phyloP scores from a whole-genome alignment of 2,329 filamentous ascomycete genomes.

The Graphiopsis chlorocephala region DNA sequence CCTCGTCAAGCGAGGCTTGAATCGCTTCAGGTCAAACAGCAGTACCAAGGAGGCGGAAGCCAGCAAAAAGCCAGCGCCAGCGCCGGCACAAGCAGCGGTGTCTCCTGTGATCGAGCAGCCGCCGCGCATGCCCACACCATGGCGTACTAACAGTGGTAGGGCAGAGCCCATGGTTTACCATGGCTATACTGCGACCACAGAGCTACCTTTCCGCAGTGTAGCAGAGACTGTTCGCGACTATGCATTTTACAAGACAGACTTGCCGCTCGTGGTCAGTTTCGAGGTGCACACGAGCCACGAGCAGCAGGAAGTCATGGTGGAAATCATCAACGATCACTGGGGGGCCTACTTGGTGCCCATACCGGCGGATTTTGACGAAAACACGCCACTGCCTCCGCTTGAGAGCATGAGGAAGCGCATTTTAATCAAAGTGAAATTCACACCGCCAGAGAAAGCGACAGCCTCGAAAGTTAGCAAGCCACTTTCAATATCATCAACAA shows the following conservation, averaged over 20 bases:
- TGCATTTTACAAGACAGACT: slow-evolving; percentile 67
- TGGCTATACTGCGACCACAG: slow-evolving; percentile 74
- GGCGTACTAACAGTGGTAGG: slow-evolving; percentile 28
- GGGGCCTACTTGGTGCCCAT: slow-evolving; percentile 67
- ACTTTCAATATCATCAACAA: slow-evolving; percentile 16
- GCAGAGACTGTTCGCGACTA: slow-evolving; percentile 75
- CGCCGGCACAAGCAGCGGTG: background rate
- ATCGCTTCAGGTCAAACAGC: slow-evolving; percentile 24
- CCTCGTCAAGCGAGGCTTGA: slow-evolving; percentile 30
- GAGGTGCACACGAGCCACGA: slow-evolving; percentile 81
- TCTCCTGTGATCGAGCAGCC: slow-evolving; percentile 11
- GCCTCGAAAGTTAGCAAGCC: slow-evolving; percentile 17
- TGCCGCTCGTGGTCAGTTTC: slow-evolving; percentile 87
- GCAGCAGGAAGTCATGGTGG: slow-evolving; percentile 89
- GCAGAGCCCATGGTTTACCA: slow-evolving; percentile 34
- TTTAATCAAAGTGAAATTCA: slow-evolving; percentile 52
- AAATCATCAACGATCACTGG: slow-evolving; percentile 92
- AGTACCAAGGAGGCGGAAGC: slow-evolving; percentile 16
- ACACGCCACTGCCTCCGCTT: slow-evolving; percentile 62
- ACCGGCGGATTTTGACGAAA: slow-evolving; percentile 45
- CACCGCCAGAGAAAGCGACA: slow-evolving; percentile 36
- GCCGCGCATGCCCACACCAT: slow-evolving; percentile 28
- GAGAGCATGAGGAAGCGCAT: slow-evolving; percentile 76
- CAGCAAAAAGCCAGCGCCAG: background rate
- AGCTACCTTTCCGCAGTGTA: slow-evolving; percentile 84